phyloP scores from a whole-genome alignment of 2,329 filamentous ascomycete genomes.

The Ophiostoma sp. region DNA sequence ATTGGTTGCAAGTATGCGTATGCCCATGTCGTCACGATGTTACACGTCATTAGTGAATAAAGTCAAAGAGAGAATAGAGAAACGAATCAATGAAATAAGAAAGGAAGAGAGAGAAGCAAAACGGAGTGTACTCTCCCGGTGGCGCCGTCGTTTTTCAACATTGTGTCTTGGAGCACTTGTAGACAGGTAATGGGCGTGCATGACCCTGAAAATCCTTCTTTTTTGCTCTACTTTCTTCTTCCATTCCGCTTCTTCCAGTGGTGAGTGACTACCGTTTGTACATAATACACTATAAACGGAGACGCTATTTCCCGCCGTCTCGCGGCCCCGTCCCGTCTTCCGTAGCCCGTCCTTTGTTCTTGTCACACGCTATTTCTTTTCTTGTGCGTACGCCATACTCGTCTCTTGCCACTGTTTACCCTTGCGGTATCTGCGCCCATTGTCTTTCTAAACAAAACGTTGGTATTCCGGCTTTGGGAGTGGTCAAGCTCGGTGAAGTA shows the following conservation, averaged over 20 bases:
- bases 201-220: neutral
- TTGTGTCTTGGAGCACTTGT: neutral
- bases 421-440: too few species aligned
- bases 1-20: neutral
- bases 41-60: neutral
- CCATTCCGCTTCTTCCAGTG: too few species aligned
- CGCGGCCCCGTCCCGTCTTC: conserved; percentile 13
- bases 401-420: too few species aligned
- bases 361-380: neutral
- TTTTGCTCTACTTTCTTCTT: neutral
- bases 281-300: neutral
- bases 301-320: conserved; percentile 11
- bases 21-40: neutral
- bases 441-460: too few species aligned
- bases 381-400: too few species aligned
- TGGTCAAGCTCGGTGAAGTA: too few species aligned
- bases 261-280: neutral
- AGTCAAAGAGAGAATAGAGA: too few species aligned
- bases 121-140: too few species aligned
- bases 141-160: neutral
- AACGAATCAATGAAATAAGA: too few species aligned
- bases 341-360: conserved; percentile 2
- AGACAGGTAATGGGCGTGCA: neutral
- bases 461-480: too few species aligned
- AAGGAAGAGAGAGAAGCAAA: too few species aligned